phyloP scores from a whole-genome alignment of 495 filamentous ascomycete species.

The Penicillium pancosmium region DNA sequence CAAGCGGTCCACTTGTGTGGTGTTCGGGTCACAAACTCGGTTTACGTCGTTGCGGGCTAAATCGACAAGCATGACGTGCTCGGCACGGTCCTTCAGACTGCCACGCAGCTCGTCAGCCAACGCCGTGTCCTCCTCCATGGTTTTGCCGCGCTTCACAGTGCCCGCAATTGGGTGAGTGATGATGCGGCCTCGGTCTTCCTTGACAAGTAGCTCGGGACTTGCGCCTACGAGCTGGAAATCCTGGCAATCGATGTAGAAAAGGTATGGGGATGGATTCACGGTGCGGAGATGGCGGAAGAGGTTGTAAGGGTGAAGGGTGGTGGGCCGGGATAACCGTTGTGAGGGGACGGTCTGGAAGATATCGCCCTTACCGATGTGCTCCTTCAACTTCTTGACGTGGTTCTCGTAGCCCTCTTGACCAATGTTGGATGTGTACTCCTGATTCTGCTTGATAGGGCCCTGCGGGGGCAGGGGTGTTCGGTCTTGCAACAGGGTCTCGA shows the following conservation, averaged over 20 bases:
- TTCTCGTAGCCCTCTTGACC: slow-evolving; percentile 83
- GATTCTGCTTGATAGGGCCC: slow-evolving; percentile 66
- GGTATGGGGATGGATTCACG: slow-evolving; percentile 93
- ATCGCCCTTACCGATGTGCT: slow-evolving; percentile 86
- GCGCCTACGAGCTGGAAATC: slow-evolving; percentile 95
- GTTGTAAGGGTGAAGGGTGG: slow-evolving; percentile 92
- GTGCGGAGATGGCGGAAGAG: slow-evolving; percentile 95
- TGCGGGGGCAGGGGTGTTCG: slow-evolving; percentile 79
- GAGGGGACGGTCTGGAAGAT: slow-evolving; percentile 98
- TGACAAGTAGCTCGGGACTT: slow-evolving; percentile 90
- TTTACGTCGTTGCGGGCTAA: slow-evolving; percentile 96
- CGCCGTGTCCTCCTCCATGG: slow-evolving; percentile 73
- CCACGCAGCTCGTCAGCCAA: slow-evolving; percentile 77
- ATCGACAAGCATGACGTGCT: slow-evolving; percentile 99
- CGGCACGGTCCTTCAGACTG: slow-evolving; percentile 90
- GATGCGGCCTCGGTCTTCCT: slow-evolving; percentile 82
- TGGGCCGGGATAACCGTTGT: slow-evolving; percentile 87
- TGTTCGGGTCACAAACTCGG: slow-evolving; percentile 87
- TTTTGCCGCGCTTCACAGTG: slow-evolving; percentile 85
- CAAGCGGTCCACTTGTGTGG: slow-evolving; percentile 84
- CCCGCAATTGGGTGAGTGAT: slow-evolving; percentile 98
- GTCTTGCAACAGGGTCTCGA: slow-evolving; percentile 68
- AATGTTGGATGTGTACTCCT: slow-evolving; percentile 91
- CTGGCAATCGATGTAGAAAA: slow-evolving; percentile 91
- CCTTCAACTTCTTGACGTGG: slow-evolving; percentile 79